phyloP scores from a whole-genome alignment of 257 asterid genomes.

The Cynanchum wilfordii region DNA sequence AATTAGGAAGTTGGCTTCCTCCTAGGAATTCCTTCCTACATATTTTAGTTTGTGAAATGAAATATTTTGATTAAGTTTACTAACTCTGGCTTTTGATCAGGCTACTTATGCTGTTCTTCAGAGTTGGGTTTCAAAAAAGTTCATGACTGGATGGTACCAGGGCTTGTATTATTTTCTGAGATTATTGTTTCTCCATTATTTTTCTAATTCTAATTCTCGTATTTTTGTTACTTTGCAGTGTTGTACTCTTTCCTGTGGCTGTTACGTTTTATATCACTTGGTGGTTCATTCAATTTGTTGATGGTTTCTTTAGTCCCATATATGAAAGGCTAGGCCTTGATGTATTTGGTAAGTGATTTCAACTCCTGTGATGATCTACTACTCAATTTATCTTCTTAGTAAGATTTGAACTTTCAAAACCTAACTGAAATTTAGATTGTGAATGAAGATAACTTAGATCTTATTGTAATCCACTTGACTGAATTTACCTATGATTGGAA shows the following conservation, averaged over 20 bases:
- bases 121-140: slow-evolving; percentile 98
- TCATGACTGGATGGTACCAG: slow-evolving; percentile 97
- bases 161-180: slow-evolving; percentile 8
- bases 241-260: slow-evolving; percentile 95
- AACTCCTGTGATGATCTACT: background rate
- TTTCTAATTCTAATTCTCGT: slow-evolving; percentile 4
- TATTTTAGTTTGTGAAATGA: background rate
- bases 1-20: background rate
- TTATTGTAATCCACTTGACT: background rate
- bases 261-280: slow-evolving; percentile 89
- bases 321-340: slow-evolving; percentile 88
- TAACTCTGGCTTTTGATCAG: slow-evolving; percentile 41
- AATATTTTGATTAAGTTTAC: background rate
- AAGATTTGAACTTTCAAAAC: background rate
- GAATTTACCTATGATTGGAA: background rate
- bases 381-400: background rate
- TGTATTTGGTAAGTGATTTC: slow-evolving; percentile 63
- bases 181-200: background rate
- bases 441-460: background rate
- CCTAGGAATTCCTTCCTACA: background rate
- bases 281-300: slow-evolving; percentile 98
- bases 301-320: slow-evolving; percentile 97
- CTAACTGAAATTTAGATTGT: background rate
- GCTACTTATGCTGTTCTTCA: slow-evolving; percentile 98
- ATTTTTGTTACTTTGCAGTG: slow-evolving; percentile 46